Conservation (phyloP, 306 rosid species). For the Prunus mume region DNA sequence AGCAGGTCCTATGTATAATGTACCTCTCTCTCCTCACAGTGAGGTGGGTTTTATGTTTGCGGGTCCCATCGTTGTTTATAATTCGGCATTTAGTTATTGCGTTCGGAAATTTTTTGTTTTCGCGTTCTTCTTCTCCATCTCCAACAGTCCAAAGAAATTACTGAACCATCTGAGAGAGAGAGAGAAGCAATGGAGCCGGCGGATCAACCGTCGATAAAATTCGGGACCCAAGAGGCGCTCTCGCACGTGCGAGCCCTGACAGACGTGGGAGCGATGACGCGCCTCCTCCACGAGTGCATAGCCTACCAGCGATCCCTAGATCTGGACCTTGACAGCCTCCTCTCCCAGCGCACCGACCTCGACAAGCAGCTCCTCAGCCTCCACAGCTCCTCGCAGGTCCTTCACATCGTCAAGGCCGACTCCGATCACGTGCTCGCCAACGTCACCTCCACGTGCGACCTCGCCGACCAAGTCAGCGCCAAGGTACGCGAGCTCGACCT, state of each 20-base stretch:
- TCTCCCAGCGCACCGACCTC: constrained; percentile 74
- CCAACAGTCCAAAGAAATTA: too few species aligned
- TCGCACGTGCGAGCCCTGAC: constrained; percentile 38
- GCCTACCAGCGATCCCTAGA: constrained; percentile 58
- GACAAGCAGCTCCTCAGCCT: constrained; percentile 64
- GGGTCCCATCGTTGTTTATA: too few species aligned
- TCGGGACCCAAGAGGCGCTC: constrained; percentile 41
- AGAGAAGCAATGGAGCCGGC: neutral
- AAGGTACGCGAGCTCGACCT: constrained; percentile 91
- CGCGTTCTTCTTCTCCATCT: too few species aligned
- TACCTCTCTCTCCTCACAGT: too few species aligned
- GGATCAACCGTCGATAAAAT: constrained; percentile 32
- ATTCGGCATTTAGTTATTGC: too few species aligned
- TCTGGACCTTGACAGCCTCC: constrained; percentile 58
- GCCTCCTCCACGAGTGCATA: constrained; percentile 60
- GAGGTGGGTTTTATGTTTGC: too few species aligned
- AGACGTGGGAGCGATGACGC: constrained; percentile 60
- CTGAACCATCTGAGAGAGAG: too few species aligned
- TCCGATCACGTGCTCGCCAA: constrained; percentile 39
- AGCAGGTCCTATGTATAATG: too few species aligned
- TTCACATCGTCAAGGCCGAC: constrained; percentile 54
- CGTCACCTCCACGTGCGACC: constrained; percentile 35
- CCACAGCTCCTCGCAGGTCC: constrained; percentile 40
- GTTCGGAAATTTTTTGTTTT: too few species aligned
- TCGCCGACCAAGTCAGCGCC: constrained; percentile 49